Evolutionary conservation across 371 early-diverging fungal genomes (phyloP).

Genomic region (Mucor plumbeus): DNA sequence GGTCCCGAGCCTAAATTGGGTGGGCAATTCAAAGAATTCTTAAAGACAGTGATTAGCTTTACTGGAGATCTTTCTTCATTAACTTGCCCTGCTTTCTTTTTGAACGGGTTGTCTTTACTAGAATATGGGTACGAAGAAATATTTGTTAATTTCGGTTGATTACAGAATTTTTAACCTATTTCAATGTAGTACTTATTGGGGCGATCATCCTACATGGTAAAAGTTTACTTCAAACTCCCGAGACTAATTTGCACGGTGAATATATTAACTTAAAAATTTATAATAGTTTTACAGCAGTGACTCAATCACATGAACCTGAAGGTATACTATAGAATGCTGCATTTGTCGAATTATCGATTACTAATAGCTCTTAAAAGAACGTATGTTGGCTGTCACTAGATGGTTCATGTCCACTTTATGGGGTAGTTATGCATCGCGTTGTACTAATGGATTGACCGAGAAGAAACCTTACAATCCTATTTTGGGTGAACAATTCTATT

Average conservation of each 20-base stretch:
- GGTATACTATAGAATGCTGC: slow-evolving; percentile 23
- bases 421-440: slow-evolving; percentile 61
- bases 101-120: slow-evolving; percentile 74
- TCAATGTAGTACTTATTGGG: slow-evolving; percentile 29
- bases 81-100: slow-evolving; percentile 79
- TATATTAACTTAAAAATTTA: not conserved
- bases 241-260: not conserved
- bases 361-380: slow-evolving; percentile 7
- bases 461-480: slow-evolving; percentile 89
- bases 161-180: not conserved
- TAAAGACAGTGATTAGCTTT: slow-evolving; percentile 73
- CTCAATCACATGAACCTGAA: slow-evolving; percentile 56
- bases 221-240: not conserved
- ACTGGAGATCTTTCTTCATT: slow-evolving; percentile 81
- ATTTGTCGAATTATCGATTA: not conserved
- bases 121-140: slow-evolving; percentile 71
- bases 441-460: slow-evolving; percentile 48
- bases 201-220: slow-evolving; percentile 27
- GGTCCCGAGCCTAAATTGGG: slow-evolving; percentile 40
- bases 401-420: slow-evolving; percentile 64
- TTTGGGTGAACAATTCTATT: slow-evolving; percentile 86
- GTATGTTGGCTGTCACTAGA: slow-evolving; percentile 30
- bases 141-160: not conserved
- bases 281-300: slow-evolving; percentile 43
- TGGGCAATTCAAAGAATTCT: slow-evolving; percentile 53